A percentile compares a stretch with the other conserved stretches of the same genome.
phyloP scores from a whole-genome alignment of 2,329 filamentous ascomycete genomes.

The Colletotrichum musicola region DNA sequence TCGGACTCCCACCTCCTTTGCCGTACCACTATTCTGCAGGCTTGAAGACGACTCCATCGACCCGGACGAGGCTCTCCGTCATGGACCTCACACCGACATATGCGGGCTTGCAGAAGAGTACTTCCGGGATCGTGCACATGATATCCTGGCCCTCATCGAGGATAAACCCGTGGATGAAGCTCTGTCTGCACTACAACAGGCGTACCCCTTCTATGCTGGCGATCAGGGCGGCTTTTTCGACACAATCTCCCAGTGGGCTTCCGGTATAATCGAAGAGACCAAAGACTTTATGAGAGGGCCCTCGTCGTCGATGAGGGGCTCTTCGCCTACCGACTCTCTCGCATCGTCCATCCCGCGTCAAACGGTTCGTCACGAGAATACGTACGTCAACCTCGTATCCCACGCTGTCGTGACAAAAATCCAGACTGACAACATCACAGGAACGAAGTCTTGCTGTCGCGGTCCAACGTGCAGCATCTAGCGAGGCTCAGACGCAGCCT shows the following conservation, averaged over 20 bases:
- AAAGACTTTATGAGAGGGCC: background rate
- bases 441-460: conserved; percentile 21
- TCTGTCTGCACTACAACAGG: background rate
- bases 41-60: conserved; percentile 6
- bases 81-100: conserved; percentile 22
- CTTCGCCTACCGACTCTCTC: conserved; percentile 26
- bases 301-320: background rate
- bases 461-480: conserved; percentile 21
- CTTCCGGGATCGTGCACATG: background rate
- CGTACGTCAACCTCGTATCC: background rate
- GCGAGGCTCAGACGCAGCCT: conserved; percentile 10
- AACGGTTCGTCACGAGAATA: conserved; percentile 23
- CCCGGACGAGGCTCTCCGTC: conserved; percentile 11
- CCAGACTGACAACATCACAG: conserved; percentile 12
- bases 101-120: background rate
- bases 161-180: conserved; percentile 28
- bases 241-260: conserved; percentile 5
- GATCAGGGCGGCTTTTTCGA: background rate
- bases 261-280: conserved; percentile 23
- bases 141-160: conserved; percentile 15
- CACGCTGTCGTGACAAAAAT: background rate
- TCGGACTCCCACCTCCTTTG: conserved; percentile 2
- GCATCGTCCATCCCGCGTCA: conserved; percentile 4
- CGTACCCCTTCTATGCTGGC: conserved; percentile 16
- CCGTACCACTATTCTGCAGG: conserved; percentile 22